Evolutionary conservation across 257 asterid genomes (phyloP).

Genomic region (Anisodus tanguticus): DNA sequence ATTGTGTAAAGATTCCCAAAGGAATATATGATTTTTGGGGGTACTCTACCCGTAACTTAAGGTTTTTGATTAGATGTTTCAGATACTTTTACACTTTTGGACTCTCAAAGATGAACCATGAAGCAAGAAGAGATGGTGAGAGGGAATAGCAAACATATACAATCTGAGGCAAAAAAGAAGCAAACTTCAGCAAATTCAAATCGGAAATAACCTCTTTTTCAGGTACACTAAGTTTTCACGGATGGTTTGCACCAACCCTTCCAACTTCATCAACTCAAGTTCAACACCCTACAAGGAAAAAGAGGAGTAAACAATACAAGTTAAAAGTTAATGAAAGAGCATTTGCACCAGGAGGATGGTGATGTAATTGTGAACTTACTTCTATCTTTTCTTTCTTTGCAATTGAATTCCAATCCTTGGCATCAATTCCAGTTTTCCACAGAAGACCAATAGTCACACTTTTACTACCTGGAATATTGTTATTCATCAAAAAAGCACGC

Average conservation of each 20-base stretch:
- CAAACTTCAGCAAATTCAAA: constrained; percentile 19
- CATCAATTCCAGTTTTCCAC: constrained; percentile 84
- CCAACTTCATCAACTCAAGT: constrained; percentile 1
- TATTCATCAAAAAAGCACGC: constrained; percentile 64
- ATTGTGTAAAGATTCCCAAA: not conserved
- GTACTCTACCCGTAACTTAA: not conserved
- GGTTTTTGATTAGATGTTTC: no score
- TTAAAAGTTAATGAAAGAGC: not conserved
- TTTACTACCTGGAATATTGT: constrained; percentile 46
- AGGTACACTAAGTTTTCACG: not conserved
- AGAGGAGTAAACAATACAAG: not conserved
- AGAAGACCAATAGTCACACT: constrained; percentile 68
- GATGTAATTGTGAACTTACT: constrained; percentile 43
- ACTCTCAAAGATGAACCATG: not conserved
- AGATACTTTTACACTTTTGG: no score
- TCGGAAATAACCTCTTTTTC: not conserved
- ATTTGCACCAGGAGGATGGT: not conserved
- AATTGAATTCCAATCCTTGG: constrained; percentile 88
- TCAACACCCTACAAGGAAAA: not conserved
- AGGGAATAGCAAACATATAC: not conserved
- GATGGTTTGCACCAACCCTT: not conserved
- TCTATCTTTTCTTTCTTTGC: constrained; percentile 87
- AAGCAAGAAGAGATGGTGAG: not conserved
- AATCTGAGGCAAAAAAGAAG: not conserved
- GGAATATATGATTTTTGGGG: not conserved